Evolutionary conservation across 495 filamentous ascomycete genomes (phyloP).

Genomic region (Physcia stellaris): DNA sequence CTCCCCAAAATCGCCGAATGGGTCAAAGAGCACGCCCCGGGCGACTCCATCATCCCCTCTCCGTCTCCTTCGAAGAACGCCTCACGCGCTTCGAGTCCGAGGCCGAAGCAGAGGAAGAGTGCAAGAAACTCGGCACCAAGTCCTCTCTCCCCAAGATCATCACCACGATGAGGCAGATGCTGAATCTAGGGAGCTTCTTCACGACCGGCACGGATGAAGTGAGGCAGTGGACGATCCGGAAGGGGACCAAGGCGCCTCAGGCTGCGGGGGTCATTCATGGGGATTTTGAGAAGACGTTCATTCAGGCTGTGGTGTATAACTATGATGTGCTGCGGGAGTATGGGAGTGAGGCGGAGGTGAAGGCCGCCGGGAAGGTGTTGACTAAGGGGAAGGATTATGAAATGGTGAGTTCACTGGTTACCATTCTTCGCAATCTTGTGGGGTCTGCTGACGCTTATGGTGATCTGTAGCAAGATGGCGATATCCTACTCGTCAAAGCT

Average conservation of each 20-base stretch:
- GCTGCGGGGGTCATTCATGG: slow-evolving; percentile 97
- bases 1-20: slow-evolving; percentile 82
- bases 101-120: slow-evolving; percentile 69
- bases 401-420: no score
- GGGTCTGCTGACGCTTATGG: slow-evolving; percentile 12
- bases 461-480: no score
- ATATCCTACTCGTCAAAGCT: slow-evolving; percentile 79
- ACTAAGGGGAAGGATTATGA: slow-evolving; percentile 99
- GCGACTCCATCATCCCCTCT: slow-evolving; percentile 85
- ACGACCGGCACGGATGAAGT: slow-evolving; percentile 95
- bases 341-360: slow-evolving; percentile 61
- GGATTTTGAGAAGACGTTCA: slow-evolving; percentile 99
- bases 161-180: slow-evolving; percentile 79
- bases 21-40: slow-evolving; percentile 78
- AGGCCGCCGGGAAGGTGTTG: slow-evolving; percentile 89
- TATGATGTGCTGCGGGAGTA: slow-evolving; percentile 57
- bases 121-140: slow-evolving; percentile 75
- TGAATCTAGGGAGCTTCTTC: slow-evolving; percentile 91
- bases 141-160: slow-evolving; percentile 89
- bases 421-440: slow-evolving; percentile 52
- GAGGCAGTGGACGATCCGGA: slow-evolving; percentile 94
- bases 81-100: slow-evolving; percentile 66
- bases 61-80: slow-evolving; percentile 83
- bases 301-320: slow-evolving; percentile 85
- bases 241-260: slow-evolving; percentile 90